These are phyloP conservation scores for Solanum infundibuliforme DNA, from an alignment of 257 asterid genomes.

Conservation along the genomic window DNA sequence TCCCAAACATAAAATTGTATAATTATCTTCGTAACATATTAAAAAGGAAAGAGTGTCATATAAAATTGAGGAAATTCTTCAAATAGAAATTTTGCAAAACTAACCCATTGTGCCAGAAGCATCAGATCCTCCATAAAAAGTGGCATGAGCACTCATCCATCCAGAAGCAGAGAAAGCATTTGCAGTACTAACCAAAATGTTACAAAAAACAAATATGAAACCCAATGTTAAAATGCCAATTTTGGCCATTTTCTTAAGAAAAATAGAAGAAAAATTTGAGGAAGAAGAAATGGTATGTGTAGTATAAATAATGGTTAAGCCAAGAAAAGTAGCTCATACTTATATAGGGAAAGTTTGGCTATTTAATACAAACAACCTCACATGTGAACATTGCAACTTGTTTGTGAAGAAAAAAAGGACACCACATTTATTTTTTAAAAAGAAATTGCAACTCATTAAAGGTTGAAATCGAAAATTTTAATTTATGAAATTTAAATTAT, in stretches of 20 bases:
- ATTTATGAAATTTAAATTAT: background rate
- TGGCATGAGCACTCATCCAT: conserved; percentile 35
- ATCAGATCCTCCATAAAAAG: conserved; percentile 40
- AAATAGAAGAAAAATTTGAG: background rate
- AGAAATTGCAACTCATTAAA: background rate
- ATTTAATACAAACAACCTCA: conserved; percentile 18
- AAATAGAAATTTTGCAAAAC: background rate
- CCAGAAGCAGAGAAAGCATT: conserved; percentile 29
- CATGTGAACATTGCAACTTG: conserved; percentile 28
- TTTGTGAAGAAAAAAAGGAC: background rate
- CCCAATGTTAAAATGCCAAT: conserved; percentile 6
- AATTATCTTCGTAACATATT: fast-evolving
- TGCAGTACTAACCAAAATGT: conserved; percentile 6
- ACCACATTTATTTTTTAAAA: background rate
- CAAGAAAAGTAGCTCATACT: background rate
- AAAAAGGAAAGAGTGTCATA: background rate
- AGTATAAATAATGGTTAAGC: background rate
- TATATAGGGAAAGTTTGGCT: conserved; percentile 5
- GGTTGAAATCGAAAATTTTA: background rate
- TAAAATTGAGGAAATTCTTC: background rate
- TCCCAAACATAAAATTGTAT: no score
- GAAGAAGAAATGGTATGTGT: background rate
- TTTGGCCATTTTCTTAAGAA: conserved; percentile 2
- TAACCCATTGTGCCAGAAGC: conserved; percentile 51
- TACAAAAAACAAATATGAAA: conserved; percentile 1